Percentiles rank a stretch among this genome's conserved stretches.
Conservation (phyloP, 1,139 yeast genomes). For the Kodamaea sp. region DNA sequence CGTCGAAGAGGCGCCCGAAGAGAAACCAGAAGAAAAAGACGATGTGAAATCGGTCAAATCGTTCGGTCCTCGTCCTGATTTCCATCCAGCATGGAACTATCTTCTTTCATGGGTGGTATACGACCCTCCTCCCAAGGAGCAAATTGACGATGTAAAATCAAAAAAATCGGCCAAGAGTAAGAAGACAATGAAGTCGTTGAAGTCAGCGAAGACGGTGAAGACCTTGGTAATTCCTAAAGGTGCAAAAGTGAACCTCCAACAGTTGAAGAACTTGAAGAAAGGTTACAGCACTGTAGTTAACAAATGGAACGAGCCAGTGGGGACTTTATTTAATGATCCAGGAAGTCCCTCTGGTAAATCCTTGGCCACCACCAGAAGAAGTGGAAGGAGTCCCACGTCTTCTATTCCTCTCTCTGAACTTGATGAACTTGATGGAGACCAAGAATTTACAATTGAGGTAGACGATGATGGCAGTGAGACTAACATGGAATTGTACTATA, state of each 20-base stretch:
- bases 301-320: constrained; percentile 41
- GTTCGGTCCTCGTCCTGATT: constrained; percentile 21
- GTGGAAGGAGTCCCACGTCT: constrained; percentile 2
- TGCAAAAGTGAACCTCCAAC: constrained; percentile 7
- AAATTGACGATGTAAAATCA: constrained; percentile 1
- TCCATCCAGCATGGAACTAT: constrained; percentile 41
- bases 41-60: constrained; percentile 3
- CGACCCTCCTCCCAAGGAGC: constrained; percentile 12
- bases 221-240: neutral
- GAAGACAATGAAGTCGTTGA: constrained; percentile 3
- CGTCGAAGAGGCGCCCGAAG: constrained; percentile 1
- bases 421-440: constrained; percentile 10
- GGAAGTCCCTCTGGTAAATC: neutral
- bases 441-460: constrained; percentile 35
- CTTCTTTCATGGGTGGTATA: constrained; percentile 40
- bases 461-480: constrained; percentile 28
- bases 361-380: constrained; percentile 2
- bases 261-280: constrained; percentile 22
- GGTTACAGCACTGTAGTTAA: constrained; percentile 24
- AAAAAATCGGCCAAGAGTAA: neutral
- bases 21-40: constrained; percentile 3
- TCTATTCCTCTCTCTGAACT: constrained; percentile 3
- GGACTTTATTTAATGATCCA: constrained; percentile 19
- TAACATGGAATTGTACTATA: constrained; percentile 34
- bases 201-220: constrained; percentile 11